A percentile compares a stretch with the other conserved stretches of the same genome.
phyloP scores from a whole-genome alignment of 2,329 filamentous ascomycete species.

The Colletotrichum shisoi region DNA sequence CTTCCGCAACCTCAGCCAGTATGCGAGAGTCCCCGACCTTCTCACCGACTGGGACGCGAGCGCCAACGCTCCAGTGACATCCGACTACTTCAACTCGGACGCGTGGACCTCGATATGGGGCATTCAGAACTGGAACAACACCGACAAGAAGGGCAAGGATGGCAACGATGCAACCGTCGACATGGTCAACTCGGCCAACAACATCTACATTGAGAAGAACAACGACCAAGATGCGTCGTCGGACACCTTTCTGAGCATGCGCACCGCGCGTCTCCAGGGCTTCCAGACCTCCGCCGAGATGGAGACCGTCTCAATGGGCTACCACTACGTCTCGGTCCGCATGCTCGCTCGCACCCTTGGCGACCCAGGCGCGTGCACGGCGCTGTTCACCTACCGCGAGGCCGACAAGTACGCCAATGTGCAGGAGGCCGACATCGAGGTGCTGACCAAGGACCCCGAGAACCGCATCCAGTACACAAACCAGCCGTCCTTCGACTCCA shows the following conservation, averaged over 20 bases:
- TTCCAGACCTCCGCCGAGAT: slow-evolving; percentile 62
- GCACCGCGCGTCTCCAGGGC: slow-evolving; percentile 53
- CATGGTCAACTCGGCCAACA: slow-evolving; percentile 55
- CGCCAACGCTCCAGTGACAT: slow-evolving; percentile 47
- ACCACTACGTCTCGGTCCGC: slow-evolving; percentile 55
- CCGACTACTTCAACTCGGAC: slow-evolving; percentile 51
- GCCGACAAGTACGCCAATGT: slow-evolving; percentile 49
- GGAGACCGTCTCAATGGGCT: slow-evolving; percentile 50
- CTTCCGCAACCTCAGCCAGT: slow-evolving; percentile 54
- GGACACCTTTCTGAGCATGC: slow-evolving; percentile 58
- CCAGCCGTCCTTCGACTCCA: slow-evolving; percentile 61
- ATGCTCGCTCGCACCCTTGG: slow-evolving; percentile 62
- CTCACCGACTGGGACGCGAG: slow-evolving; percentile 45
- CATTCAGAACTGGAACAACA: slow-evolving; percentile 54
- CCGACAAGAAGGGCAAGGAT: slow-evolving; percentile 31
- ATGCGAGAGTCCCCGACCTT: slow-evolving; percentile 50
- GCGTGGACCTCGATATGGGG: slow-evolving; percentile 52
- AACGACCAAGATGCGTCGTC: slow-evolving; percentile 47
- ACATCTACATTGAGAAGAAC: slow-evolving; percentile 58
- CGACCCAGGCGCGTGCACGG: slow-evolving; percentile 58
- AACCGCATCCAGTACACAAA: slow-evolving; percentile 65
- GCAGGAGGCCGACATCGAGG: slow-evolving; percentile 63
- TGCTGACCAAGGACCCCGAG: slow-evolving; percentile 57
- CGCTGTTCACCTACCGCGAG: slow-evolving; percentile 62
- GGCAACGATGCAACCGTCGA: slow-evolving; percentile 46